Evolutionary conservation across 768 basidiomycete genomes (phyloP).

Genomic region (Udeniomyces megalosporus): DNA sequence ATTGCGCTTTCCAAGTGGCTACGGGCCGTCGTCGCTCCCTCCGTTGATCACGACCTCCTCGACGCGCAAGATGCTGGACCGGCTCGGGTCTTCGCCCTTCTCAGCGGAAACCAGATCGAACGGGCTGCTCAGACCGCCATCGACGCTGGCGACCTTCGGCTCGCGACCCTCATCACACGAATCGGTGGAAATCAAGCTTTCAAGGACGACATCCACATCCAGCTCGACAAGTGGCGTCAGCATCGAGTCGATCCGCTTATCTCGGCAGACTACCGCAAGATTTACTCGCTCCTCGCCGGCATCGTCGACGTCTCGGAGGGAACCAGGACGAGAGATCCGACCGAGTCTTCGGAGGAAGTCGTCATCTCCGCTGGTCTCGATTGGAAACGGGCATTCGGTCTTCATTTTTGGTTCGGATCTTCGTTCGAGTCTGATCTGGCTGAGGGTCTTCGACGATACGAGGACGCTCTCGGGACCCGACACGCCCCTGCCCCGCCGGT

Average conservation of each 20-base stretch:
- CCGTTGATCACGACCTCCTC: conserved; percentile 54
- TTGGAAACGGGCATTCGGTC: conserved; percentile 85
- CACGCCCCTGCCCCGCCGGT: conserved; percentile 25
- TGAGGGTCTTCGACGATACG: conserved; percentile 49
- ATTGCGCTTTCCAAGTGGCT: conserved; percentile 73
- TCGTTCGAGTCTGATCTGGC: conserved; percentile 44
- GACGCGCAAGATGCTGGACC: conserved; percentile 33
- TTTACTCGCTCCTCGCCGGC: conserved; percentile 74
- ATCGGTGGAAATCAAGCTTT: conserved; percentile 55
- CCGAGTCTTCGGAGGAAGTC: conserved; percentile 38
- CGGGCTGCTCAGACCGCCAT: conserved; percentile 59
- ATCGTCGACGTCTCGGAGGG: conserved; percentile 45
- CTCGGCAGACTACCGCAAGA: conserved; percentile 48
- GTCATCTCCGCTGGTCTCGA: conserved; percentile 58
- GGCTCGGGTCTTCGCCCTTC: conserved; percentile 49
- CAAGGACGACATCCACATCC: conserved; percentile 51
- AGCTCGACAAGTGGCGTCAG: conserved; percentile 67
- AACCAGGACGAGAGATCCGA: conserved; percentile 35
- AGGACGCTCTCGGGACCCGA: conserved; percentile 31
- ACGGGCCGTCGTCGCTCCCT: conserved; percentile 48
- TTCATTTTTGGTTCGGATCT: conserved; percentile 76
- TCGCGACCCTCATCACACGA: conserved; percentile 79
- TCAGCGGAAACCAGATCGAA: conserved; percentile 78
- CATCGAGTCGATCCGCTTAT: conserved; percentile 57
- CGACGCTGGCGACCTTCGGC: conserved; percentile 59